Evolutionary conservation across 106 monocot genomes (phyloP), one percentile per base, ranked within the genome.

Genomic region (Xerophyta viscosa): DNA sequence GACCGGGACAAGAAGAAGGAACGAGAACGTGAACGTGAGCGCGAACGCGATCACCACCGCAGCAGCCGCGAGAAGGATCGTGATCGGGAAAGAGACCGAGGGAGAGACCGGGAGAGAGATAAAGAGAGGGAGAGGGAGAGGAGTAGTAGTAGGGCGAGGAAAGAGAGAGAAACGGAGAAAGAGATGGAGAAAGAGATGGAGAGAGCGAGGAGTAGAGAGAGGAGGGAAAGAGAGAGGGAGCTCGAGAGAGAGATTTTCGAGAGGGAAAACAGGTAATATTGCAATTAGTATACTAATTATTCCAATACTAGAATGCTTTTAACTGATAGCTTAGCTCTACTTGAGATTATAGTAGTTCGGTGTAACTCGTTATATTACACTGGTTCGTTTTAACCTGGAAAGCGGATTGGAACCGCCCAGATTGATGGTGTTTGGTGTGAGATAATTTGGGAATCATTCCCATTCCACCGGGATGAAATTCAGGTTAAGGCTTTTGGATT

Each of bases 151-250:
- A 37, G 43, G 29, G 43, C 19, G 27, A 28, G 33, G 20, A 56
- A 45, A 37, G 15, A n/a, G 21, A 23, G 39, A 22, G 41, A 27
- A 33, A 57, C 43, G 44, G 31, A 52, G 54, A 20, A 43, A 54
- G 54, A 57, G 37, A 46, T 14, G 5, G 63, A 63, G 36, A 36
- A 2, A 10, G 63, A 63, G 23, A 63, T 41, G 39, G 51, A 50
- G 39, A 36, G 63, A 51, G 31, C 63, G 13, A 44, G 48, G 37
- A 56, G 31, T 30, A 36, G 42, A 17, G 46, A 45, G 26, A 20
- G 42, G 21, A 42, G 41, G 31, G 43, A 27, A 36, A 66, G 54
- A 29, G 65, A 65, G 24, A 48, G 56, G 48, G 66, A 54, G 31
- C 30, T 19, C 0, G 65, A 65, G 43, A 43, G 11, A 15, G 65